Evolutionary conservation across 345 rosid genomes (phyloP).

Genomic region (Combretum micranthum): DNA sequence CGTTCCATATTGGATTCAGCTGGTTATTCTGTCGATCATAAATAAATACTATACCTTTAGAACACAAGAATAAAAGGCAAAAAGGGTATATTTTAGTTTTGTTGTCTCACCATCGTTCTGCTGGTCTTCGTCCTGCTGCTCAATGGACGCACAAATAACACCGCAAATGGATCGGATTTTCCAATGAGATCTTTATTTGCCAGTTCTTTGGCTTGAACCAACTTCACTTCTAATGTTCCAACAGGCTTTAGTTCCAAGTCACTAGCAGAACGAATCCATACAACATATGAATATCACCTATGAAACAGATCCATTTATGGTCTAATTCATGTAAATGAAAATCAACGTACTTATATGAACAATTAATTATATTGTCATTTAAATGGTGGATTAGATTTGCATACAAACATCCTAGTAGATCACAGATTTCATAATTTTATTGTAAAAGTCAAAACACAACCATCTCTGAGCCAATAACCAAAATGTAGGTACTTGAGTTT

Average conservation of each 20-base stretch:
- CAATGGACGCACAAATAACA: conserved; percentile 69
- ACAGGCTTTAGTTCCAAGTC: conserved; percentile 79
- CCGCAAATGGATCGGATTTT: conserved; percentile 88
- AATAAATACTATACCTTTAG: not conserved
- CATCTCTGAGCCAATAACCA: no score
- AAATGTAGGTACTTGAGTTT: no score
- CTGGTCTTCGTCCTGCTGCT: conserved; percentile 63
- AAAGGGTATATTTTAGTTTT: not conserved
- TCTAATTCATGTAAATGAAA: no score
- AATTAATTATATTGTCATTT: no score
- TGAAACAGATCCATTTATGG: no score
- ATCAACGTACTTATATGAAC: no score
- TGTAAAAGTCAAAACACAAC: no score
- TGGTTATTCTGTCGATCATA: conserved; percentile 50
- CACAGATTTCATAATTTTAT: no score
- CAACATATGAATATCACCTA: not conserved
- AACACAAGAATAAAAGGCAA: not conserved
- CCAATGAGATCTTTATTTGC: conserved; percentile 81
- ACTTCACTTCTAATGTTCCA: conserved; percentile 85
- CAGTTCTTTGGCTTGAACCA: conserved; percentile 81
- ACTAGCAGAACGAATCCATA: conserved; percentile 24
- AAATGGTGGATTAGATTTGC: no score
- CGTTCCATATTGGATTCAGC: conserved; percentile 90
- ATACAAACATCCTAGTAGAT: no score
- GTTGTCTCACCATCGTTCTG: conserved; percentile 57